Evolutionary conservation across 345 rosid species (phyloP), one percentile per base, ranked within the genome.

Genomic region (Camelina neglecta): DNA sequence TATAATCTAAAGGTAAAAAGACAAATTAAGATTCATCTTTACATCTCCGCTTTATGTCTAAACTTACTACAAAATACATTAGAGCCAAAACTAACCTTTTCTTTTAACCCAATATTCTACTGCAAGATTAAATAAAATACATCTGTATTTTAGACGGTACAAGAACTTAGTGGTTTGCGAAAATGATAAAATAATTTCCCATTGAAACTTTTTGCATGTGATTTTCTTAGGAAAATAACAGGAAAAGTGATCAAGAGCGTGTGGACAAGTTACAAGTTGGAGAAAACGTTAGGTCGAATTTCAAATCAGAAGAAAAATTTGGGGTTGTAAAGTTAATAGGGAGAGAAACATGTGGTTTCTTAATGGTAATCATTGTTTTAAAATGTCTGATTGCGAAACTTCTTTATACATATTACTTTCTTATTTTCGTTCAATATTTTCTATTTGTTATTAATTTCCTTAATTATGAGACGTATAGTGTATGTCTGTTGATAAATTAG

Each of bases 21-120:
- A 60, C 48, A 71, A 72, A 51, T 16, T 18, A 51, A 16, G 47
- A 3, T 48, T 1, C 13, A 50, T 61, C 9, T 23, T 39, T 51
- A 51, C n/a, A 64, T 26, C 1, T 55, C 2, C 41, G 2, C 26
- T 21, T 33, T 33, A 8, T 18, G 9, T 31, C 2, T 33, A 45
- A 42, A 65, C 65, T 73, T 41, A 50, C 63, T 18, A 54, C 24
- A 29, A 65, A 29, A 62, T 44, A 73, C 48, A 29, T 21, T 64
- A 73, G 36, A 63, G 49, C 71, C 65, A 74, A 65, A 56, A 21
- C 35, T 55, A 18, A 55, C 38, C 64, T 73, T 64, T 73, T 73
- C 36, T 51, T 42, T 42, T 18, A 54, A 3, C 56, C 24, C 47
- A 72, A 50, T 61, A 50, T 72, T 61, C 12, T 21, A 49, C 60